Base-by-base conservation (phyloP, 352 stramenopile genomes). In the Phytophthora constricta region DNA sequence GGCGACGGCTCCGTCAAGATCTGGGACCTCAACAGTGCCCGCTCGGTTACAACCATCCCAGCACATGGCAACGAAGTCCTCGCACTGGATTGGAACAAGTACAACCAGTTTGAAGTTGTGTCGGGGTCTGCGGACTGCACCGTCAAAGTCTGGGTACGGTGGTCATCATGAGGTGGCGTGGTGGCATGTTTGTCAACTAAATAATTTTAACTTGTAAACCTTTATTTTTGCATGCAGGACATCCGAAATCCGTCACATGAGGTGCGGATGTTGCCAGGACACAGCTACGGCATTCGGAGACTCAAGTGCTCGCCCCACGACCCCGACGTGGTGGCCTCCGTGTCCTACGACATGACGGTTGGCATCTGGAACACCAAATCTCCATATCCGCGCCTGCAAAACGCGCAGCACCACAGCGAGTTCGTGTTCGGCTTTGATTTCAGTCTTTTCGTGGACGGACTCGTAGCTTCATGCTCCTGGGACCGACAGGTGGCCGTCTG, bases 1-100 rank as follows among this genome's bases (percentile, higher is more conserved):
- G 85, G 85, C 20, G 87, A 97, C 58, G 74, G 76, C 33, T 82
- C 76, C 0, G 69, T 96, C 37, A 93, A 93, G 62, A 69, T 97
- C 47, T 97, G 87, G 86, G 88, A 97, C 37, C 65, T 95, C 5
- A 88, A 87, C 22, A 72, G 71, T 26, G 76, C 61, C 8, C 77
- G 68, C 0, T 88, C 82, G 0, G 56, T 89, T 25, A 77, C 71
- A 2, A 91, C 81, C 26, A 92, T 96, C 51, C 50, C 67, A 41
- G 88, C 86, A 16, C 88, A 96, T 66, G 65, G 71, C 45, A 90
- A 90, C 39, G 92, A 97, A 53, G 88, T 97, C 42, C 82, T 97
- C 0, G 74, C 86, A 22, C 76, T 95, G 42, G 92, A 97, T 72
- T 97, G 92, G 92, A 96, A 96, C 80, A 97, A 97, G 76, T 97